These are phyloP conservation scores for Amaranthus tricolor DNA, from an alignment of 179 eudicot genomes.

Conservation along the genomic window DNA sequence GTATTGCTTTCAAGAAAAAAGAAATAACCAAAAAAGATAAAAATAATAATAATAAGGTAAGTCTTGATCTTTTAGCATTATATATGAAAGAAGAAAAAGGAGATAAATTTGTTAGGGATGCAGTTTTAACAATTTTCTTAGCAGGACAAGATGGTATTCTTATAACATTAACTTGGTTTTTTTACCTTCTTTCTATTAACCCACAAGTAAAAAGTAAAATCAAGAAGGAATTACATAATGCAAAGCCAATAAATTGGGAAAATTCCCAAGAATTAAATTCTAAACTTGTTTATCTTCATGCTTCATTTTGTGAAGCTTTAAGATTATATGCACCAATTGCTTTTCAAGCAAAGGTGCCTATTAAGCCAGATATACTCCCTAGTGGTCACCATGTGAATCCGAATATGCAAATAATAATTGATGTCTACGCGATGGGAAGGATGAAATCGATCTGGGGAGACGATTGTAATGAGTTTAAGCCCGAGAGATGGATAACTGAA, in stretches of 20 bases:
- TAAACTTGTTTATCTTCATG: slow-evolving; percentile 29
- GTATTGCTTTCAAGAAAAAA: background rate
- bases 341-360: slow-evolving; percentile 5
- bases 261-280: background rate
- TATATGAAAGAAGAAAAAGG: slow-evolving; percentile 4
- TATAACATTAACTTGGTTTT: slow-evolving; percentile 46
- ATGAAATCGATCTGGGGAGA: slow-evolving; percentile 29
- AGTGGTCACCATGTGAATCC: slow-evolving; percentile 27
- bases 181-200: slow-evolving; percentile 38
- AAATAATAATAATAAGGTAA: background rate
- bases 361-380: slow-evolving; percentile 20
- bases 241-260: background rate
- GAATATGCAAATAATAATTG: slow-evolving; percentile 16
- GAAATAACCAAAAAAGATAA: no score
- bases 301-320: slow-evolving; percentile 26
- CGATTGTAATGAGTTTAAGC: slow-evolving; percentile 29
- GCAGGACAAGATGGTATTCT: slow-evolving; percentile 53
- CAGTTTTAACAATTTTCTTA: slow-evolving; percentile 29
- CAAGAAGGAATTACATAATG: slow-evolving; percentile 14
- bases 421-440: slow-evolving; percentile 15
- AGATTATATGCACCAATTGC: slow-evolving; percentile 30
- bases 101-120: slow-evolving; percentile 36
- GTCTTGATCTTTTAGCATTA: background rate
- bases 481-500: slow-evolving; percentile 26
- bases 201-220: slow-evolving; percentile 31